Conservation (phyloP, 2,329 filamentous ascomycete genomes). For the Chrysoporthe puriensis region DNA sequence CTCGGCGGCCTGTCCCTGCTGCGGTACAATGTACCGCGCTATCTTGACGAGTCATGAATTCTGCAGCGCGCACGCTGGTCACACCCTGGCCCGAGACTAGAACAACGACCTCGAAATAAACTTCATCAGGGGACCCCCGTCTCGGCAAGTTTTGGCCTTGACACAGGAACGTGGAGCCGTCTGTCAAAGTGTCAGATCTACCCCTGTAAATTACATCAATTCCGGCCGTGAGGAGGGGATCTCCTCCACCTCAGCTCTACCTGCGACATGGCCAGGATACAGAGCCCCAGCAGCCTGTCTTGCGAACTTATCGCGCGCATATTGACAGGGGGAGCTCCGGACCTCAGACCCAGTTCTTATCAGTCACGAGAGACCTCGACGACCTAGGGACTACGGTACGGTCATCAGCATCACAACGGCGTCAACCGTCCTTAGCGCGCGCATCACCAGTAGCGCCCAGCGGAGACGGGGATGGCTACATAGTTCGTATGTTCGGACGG, state of each 20-base stretch:
- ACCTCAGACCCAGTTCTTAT: background rate
- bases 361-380: background rate
- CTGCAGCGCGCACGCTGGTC: background rate
- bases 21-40: background rate
- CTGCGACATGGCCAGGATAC: slow-evolving; percentile 1
- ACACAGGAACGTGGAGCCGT: slow-evolving; percentile 19
- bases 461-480: background rate
- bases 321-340: background rate
- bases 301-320: background rate
- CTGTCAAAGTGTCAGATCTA: slow-evolving; percentile 20
- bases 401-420: background rate
- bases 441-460: background rate
- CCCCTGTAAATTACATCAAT: slow-evolving; percentile 18
- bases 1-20: background rate
- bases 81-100: background rate
- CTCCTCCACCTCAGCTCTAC: background rate
- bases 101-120: slow-evolving; percentile 17
- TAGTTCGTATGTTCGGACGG: background rate
- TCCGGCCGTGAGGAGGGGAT: background rate
- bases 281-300: background rate
- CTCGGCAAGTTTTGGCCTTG: slow-evolving; percentile 22
- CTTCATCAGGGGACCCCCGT: slow-evolving; percentile 18
- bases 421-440: background rate
- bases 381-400: too few relatives aligned
- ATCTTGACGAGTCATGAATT: background rate